A percentile compares a stretch with the other conserved stretches of the same genome.
Evolutionary conservation across 2,329 filamentous ascomycete genomes (phyloP).

Genomic region (Fusarium pininemorale): DNA sequence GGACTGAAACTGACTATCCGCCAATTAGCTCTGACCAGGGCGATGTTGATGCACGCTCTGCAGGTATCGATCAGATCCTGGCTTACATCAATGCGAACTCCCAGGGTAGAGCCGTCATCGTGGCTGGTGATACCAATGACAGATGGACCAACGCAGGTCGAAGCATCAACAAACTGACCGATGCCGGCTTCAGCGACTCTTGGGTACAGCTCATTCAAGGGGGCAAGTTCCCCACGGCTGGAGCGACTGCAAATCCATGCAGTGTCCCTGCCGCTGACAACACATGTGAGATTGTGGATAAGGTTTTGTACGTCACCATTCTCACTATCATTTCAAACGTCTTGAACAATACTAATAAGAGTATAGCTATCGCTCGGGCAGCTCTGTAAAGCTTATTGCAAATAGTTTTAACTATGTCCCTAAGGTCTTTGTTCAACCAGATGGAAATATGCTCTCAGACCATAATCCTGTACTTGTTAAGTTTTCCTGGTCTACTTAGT

Average conservation of each 20-base stretch:
- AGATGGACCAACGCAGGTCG: constrained; percentile 63
- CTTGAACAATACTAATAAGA: neutral
- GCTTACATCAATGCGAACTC: constrained; percentile 66
- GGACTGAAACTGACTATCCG: neutral
- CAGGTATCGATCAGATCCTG: constrained; percentile 68
- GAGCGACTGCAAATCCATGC: constrained; percentile 56
- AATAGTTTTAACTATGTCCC: constrained; percentile 65
- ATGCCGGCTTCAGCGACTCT: constrained; percentile 64
- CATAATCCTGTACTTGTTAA: constrained; percentile 71
- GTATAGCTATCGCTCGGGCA: constrained; percentile 58
- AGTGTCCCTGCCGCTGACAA: constrained; percentile 64
- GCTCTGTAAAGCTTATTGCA: constrained; percentile 57
- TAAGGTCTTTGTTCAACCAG: constrained; percentile 63
- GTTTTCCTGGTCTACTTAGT: constrained; percentile 48
- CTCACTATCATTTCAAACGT: too few relatives aligned
- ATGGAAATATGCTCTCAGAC: constrained; percentile 68
- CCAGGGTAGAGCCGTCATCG: constrained; percentile 67
- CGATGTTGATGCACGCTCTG: constrained; percentile 64
- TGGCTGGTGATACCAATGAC: constrained; percentile 73
- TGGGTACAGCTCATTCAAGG: constrained; percentile 66
- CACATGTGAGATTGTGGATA: constrained; percentile 73
- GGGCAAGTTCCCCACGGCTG: constrained; percentile 56
- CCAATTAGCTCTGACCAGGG: constrained; percentile 53
- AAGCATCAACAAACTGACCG: constrained; percentile 58
- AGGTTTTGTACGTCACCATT: constrained; percentile 57